phyloP scores from a whole-genome alignment of 495 filamentous ascomycete genomes.

The Lasiosphaeriaceae sp. region DNA sequence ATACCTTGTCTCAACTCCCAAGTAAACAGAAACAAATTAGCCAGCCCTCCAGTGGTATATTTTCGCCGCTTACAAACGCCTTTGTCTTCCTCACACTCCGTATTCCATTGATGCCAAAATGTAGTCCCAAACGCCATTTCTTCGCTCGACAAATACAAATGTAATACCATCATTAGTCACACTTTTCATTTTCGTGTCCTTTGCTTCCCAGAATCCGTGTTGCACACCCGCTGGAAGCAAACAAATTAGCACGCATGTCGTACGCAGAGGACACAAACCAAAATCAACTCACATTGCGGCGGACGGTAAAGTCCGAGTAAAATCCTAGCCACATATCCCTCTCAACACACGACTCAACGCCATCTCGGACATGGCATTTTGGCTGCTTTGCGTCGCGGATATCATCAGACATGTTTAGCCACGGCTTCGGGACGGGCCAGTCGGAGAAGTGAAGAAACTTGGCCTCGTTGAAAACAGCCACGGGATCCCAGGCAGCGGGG shows the following conservation, averaged over 20 bases:
- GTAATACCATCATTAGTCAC: too few relatives aligned
- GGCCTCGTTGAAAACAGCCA: constrained; percentile 57
- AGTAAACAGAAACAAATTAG: too few relatives aligned
- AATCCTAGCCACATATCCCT: constrained; percentile 67
- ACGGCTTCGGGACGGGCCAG: constrained; percentile 77
- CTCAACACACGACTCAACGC: constrained; percentile 54
- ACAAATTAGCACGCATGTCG: too few relatives aligned
- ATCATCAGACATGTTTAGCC: constrained; percentile 59
- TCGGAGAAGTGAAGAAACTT: constrained; percentile 81
- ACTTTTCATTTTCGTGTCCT: too few relatives aligned
- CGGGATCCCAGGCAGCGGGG: constrained; percentile 63
- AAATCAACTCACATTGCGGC: constrained; percentile 52
- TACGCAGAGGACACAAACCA: too few relatives aligned
- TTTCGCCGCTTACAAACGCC: too few relatives aligned
- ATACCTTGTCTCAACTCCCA: too few relatives aligned
- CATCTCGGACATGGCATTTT: constrained; percentile 39
- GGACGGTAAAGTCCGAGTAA: constrained; percentile 62
- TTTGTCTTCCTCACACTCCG: too few relatives aligned
- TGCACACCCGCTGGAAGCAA: neutral
- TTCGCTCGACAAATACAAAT: too few relatives aligned
- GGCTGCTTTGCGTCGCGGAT: constrained; percentile 56
- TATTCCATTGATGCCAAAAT: too few relatives aligned
- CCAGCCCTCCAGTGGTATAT: too few relatives aligned
- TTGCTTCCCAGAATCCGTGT: neutral
- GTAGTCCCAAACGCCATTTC: too few relatives aligned